Base-by-base conservation (phyloP, 768 basidiomycete genomes). In the Lactarius akahatsu region DNA sequence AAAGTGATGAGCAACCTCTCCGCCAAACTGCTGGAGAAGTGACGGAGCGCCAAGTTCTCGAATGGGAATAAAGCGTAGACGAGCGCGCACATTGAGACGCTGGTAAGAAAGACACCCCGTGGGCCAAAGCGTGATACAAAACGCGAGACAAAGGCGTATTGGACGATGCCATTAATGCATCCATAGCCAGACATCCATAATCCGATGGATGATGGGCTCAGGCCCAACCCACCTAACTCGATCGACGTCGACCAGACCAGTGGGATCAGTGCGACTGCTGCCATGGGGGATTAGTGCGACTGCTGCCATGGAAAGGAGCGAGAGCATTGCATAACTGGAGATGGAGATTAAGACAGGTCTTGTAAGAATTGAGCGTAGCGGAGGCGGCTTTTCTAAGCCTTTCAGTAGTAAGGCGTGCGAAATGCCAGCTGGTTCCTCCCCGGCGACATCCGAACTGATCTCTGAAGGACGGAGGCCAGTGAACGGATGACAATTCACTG, bases 261-360 rank as follows among this genome's bases (percentile, higher is more conserved):
- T 3, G 85, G 83, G 1, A 76, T 43, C 18, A 86, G 74, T n/a
- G 78, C 78, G 20, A 70, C 50, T 62, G 78, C 63, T 6, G 76
- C 73, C n/a, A n/a, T n/a, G n/a, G n/a, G n/a, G n/a, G n/a, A n/a
- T n/a, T n/a, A 28, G 79, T 78, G 40, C 81, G 20, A 70, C 50
- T 62, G 78, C 63, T 6, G 76, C 73, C n/a, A n/a, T n/a, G n/a
- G n/a, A 79, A 9, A 80, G 69, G n/a, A 85, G 78, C 16, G 76
- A 77, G n/a, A 83, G 73, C 8, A 72, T 68, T 52, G 72, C 77
- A 70, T 82, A 83, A 68, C 81, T 84, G 61, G 72, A 64, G 30
- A 82, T 72, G 26, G 81, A 76, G 54, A 84, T 72, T 50, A 80
- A 65, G 57, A 85, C 77, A 15, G 50, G 50, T 26, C 50, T 52